Evolutionary conservation across 2,329 filamentous ascomycete species (phyloP), one percentile per base, ranked within the genome.

Genomic region (Clonostachys rosea): DNA sequence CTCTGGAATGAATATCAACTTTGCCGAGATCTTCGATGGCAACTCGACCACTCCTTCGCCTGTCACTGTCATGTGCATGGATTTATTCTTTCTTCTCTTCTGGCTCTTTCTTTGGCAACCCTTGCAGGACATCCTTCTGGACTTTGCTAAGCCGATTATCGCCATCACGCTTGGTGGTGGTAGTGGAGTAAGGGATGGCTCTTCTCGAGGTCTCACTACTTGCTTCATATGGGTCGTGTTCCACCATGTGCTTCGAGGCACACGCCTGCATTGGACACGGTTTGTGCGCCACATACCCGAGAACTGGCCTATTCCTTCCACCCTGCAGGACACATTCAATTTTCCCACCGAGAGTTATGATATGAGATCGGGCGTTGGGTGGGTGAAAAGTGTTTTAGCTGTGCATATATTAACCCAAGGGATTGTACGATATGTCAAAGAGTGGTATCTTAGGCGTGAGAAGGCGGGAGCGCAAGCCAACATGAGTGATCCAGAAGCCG

Each of bases 101-200:
- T 96, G 91, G 89, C 75, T 95, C 42, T 88, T 94, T 56, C 77
- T 95, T 51, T 95, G 88, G 88, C 84, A 84, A 34, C 89, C 90
- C 49, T 81, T 92, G 52, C 91, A 96, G 63, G 89, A 89, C 61
- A 86, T 95, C 60, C 86, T 92, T 49, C 76, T 96, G 56, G 91
- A 96, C 63, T 78, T 96, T 45, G 90, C 91, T 50, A 92, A 96
- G 67, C 89, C 92, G 49, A 90, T 96, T 61, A 95, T 96, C 60
- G 91, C 91, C 49, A 83, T 96, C 49, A 95, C 91, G 1, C 73
- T 96, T 11, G 91, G 91, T 52, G 91, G 91, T 50, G 90, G 90
- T 49, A 86, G 83, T 8, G 81, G 83, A 8, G 79, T 78, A 10
- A 33, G 45, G 55, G 80, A 84, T 50, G 83, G 84, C 45, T 83